phyloP scores from a whole-genome alignment of 768 basidiomycete species.

The Albatrellus ellisii region DNA sequence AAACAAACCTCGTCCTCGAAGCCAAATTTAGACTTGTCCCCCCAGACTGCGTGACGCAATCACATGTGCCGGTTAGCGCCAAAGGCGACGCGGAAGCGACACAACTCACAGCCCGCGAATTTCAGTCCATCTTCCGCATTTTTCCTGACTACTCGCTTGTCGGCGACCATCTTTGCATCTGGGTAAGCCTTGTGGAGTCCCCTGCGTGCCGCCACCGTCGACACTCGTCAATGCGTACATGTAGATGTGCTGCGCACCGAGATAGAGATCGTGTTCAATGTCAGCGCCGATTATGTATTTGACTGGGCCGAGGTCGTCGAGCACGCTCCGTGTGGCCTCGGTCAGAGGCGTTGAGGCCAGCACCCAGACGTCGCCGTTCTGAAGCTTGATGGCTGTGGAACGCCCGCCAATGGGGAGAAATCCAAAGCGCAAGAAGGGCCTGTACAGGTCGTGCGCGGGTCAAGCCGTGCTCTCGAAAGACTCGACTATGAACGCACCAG shows the following conservation, averaged over 20 bases:
- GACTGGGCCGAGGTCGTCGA: constrained; percentile 55
- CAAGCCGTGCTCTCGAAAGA: background rate
- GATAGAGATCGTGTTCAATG: constrained; percentile 43
- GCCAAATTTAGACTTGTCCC: constrained; percentile 45
- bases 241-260: constrained; percentile 29
- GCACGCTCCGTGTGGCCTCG: constrained; percentile 44
- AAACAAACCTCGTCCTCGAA: constrained; percentile 55
- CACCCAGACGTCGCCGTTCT: constrained; percentile 62
- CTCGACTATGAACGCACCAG: constrained; percentile 23
- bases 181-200: constrained; percentile 64
- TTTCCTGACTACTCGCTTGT: constrained; percentile 40
- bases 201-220: constrained; percentile 18
- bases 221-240: constrained; percentile 16
- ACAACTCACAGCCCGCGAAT: constrained; percentile 58
- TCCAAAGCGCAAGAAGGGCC: constrained; percentile 56
- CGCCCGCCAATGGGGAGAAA: constrained; percentile 70
- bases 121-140: constrained; percentile 33
- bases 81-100: constrained; percentile 12
- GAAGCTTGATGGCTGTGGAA: constrained; percentile 66
- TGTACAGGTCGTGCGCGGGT: constrained; percentile 15
- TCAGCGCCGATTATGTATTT: constrained; percentile 53
- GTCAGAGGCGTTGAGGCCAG: constrained; percentile 70
- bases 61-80: background rate
- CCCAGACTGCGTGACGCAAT: constrained; percentile 17
- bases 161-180: constrained; percentile 56